phyloP scores from a whole-genome alignment of 23 red algal genomes.

The Gracilaria domingensis region DNA sequence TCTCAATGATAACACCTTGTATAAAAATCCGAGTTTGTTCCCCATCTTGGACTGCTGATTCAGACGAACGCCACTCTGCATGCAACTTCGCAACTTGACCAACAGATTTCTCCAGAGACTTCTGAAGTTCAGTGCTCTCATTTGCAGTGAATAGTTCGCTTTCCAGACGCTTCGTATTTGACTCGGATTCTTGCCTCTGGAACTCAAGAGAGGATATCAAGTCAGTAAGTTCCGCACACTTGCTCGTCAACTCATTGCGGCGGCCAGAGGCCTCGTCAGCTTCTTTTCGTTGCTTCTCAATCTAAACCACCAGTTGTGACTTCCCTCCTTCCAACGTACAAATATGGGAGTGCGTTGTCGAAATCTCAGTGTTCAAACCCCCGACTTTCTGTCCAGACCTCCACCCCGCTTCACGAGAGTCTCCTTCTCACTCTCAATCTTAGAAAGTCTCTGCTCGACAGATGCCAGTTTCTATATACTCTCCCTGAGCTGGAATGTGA shows the following conservation, averaged over 20 bases:
- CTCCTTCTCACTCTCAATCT: neutral
- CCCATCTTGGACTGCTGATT: neutral
- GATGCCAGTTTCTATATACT: neutral
- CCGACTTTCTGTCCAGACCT: neutral
- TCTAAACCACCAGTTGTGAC: neutral
- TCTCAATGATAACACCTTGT: slow-evolving; percentile 14
- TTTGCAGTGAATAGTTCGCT: slow-evolving; percentile 9
- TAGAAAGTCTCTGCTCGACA: neutral
- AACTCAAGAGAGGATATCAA: slow-evolving; percentile 13
- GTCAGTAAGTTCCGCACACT: slow-evolving; percentile 5
- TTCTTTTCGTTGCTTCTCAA: neutral
- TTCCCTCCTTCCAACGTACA: neutral
- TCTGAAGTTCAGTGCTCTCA: neutral
- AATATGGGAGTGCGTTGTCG: neutral
- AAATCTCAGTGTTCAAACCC: neutral
- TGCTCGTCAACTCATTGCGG: slow-evolving; percentile 12
- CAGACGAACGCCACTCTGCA: neutral
- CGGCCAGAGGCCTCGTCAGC: neutral
- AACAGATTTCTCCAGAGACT: slow-evolving; percentile 4
- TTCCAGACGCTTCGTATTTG: slow-evolving; percentile 1
- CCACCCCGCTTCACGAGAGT: neutral
- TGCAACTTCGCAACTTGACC: slow-evolving; percentile 23
- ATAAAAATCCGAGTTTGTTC: neutral
- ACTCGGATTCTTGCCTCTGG: neutral
- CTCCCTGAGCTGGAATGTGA: slow-evolving; percentile 23